phyloP scores from a whole-genome alignment of 2,329 filamentous ascomycete species.

The Penicillium sp. region DNA sequence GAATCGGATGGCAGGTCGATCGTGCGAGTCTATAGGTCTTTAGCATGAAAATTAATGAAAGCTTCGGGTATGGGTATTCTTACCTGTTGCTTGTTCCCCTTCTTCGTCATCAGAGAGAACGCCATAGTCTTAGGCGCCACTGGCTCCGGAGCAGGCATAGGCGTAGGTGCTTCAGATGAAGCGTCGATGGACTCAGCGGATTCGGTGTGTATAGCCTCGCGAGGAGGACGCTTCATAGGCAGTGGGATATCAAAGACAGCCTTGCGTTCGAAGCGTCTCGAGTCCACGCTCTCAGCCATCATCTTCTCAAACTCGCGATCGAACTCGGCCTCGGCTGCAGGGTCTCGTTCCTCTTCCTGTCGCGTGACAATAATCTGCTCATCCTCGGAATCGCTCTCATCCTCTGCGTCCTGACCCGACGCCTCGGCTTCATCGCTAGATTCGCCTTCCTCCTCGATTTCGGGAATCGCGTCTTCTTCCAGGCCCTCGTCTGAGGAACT shows the following conservation, averaged over 20 bases:
- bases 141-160: slow-evolving; percentile 16
- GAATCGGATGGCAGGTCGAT: slow-evolving; percentile 84
- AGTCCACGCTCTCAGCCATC: slow-evolving; percentile 96
- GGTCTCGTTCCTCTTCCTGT: slow-evolving; percentile 83
- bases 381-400: slow-evolving; percentile 60
- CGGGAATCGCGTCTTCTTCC: slow-evolving; percentile 54
- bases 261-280: slow-evolving; percentile 92
- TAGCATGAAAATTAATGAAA: slow-evolving; percentile 5
- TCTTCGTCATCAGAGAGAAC: slow-evolving; percentile 92
- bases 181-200: slow-evolving; percentile 37
- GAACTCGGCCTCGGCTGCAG: slow-evolving; percentile 93
- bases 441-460: slow-evolving; percentile 53
- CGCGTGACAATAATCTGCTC: slow-evolving; percentile 89
- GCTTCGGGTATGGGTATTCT: slow-evolving; percentile 9
- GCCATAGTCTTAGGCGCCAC: slow-evolving; percentile 68
- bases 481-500: slow-evolving; percentile 72
- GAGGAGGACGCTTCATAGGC: slow-evolving; percentile 69
- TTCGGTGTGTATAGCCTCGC: slow-evolving; percentile 49
- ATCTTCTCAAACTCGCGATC: slow-evolving; percentile 97
- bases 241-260: slow-evolving; percentile 92
- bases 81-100: slow-evolving; percentile 90
- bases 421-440: slow-evolving; percentile 48
- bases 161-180: slow-evolving; percentile 26
- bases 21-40: slow-evolving; percentile 65
- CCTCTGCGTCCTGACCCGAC: slow-evolving; percentile 43